phyloP scores from a whole-genome alignment of 164 flowering plant species.

The Vitis riparia region DNA sequence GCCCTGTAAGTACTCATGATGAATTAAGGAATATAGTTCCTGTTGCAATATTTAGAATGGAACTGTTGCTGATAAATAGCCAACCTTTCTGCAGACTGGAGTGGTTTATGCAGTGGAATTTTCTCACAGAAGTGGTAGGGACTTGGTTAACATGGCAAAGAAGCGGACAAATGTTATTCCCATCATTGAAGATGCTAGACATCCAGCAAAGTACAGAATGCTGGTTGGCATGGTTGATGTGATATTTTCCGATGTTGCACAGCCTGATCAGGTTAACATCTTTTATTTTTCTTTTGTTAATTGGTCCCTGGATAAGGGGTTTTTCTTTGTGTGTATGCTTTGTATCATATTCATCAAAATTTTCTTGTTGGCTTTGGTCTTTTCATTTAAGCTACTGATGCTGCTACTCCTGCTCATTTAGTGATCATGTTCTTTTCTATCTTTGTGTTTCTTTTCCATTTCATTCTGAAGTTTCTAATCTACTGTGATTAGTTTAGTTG shows the following conservation, averaged over 20 bases:
- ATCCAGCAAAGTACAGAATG: slow-evolving; percentile 94
- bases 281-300: not conserved
- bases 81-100: slow-evolving; percentile 48
- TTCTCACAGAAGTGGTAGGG: slow-evolving; percentile 98
- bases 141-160: slow-evolving; percentile 97
- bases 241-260: slow-evolving; percentile 94
- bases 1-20: slow-evolving; percentile 67
- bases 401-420: too few relatives aligned
- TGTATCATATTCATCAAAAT: too few relatives aligned
- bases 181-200: slow-evolving; percentile 91
- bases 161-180: slow-evolving; percentile 92
- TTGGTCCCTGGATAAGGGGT: too few relatives aligned
- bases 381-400: too few relatives aligned
- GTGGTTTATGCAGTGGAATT: slow-evolving; percentile 95
- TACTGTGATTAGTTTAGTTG: too few relatives aligned
- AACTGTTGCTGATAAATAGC: slow-evolving; percentile 3
- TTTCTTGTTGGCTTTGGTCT: too few relatives aligned
- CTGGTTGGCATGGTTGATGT: slow-evolving; percentile 96
- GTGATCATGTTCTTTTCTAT: too few relatives aligned
- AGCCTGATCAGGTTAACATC: slow-evolving; percentile 90
- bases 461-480: too few relatives aligned
- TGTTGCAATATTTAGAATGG: not conserved
- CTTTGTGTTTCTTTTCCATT: too few relatives aligned
- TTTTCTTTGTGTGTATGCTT: too few relatives aligned
- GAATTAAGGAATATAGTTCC: not conserved